Evolutionary conservation across 228 moss, liverwort and hornwort species (phyloP).

Genomic region (Sphagnum magellanicum): DNA sequence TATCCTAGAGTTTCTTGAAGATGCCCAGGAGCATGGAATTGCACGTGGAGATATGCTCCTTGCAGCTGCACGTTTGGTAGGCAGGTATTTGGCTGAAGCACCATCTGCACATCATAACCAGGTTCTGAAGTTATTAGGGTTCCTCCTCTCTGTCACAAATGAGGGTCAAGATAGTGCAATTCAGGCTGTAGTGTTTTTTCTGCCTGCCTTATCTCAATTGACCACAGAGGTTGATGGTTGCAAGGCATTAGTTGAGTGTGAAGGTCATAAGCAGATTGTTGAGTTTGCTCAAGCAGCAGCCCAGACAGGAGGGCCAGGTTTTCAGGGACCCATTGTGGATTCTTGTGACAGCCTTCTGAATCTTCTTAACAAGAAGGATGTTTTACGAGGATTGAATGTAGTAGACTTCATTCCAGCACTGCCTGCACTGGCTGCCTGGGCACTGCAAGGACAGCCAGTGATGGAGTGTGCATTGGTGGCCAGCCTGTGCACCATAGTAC

Average conservation of each 20-base stretch:
- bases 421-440: slow-evolving; percentile 48
- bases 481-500: slow-evolving; percentile 49
- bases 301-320: slow-evolving; percentile 32
- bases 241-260: slow-evolving; percentile 49
- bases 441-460: slow-evolving; percentile 54
- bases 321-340: slow-evolving; percentile 60
- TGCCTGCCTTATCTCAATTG: slow-evolving; percentile 76
- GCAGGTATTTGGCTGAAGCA: slow-evolving; percentile 91
- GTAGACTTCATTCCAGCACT: slow-evolving; percentile 41
- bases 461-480: slow-evolving; percentile 69
- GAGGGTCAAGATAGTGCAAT: slow-evolving; percentile 61
- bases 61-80: slow-evolving; percentile 69
- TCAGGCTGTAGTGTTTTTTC: slow-evolving; percentile 75
- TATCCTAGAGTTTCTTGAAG: slow-evolving; percentile 78
- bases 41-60: slow-evolving; percentile 64
- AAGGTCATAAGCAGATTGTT: slow-evolving; percentile 79
- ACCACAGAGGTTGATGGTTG: slow-evolving; percentile 79
- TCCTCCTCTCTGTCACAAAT: slow-evolving; percentile 61
- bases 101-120: slow-evolving; percentile 68
- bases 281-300: slow-evolving; percentile 49
- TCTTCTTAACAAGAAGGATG: slow-evolving; percentile 68
- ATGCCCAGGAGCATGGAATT: slow-evolving; percentile 64
- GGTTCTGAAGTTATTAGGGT: slow-evolving; percentile 50
- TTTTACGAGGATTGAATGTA: slow-evolving; percentile 27
- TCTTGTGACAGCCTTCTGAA: slow-evolving; percentile 81